Evolutionary conservation across 148 eudicot species (phyloP).

Genomic region (Diospyros lotus): DNA sequence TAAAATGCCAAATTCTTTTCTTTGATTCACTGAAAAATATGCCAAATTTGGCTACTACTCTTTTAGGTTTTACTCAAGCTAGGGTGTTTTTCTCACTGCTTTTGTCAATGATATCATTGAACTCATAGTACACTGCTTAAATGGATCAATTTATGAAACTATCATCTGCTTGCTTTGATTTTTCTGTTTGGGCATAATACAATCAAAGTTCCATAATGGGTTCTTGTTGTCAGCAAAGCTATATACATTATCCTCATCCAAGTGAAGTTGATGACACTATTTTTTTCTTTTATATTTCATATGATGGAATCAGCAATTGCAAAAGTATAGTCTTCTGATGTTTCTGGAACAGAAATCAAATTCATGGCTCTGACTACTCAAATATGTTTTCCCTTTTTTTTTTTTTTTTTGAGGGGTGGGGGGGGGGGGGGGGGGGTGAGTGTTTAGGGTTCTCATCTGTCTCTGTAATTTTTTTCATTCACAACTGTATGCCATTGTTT

Average conservation of each 20-base stretch:
- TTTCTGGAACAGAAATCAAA: background rate
- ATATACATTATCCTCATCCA: background rate
- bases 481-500: no score
- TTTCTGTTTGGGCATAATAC: background rate
- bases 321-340: background rate
- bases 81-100: background rate
- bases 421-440: no score
- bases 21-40: background rate
- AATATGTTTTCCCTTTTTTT: background rate
- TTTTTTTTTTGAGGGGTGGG: background rate
- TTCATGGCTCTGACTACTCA: background rate
- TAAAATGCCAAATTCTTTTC: no score
- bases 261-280: background rate
- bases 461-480: no score
- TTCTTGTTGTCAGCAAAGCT: background rate
- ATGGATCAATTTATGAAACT: background rate
- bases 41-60: background rate
- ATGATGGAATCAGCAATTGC: background rate
- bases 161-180: background rate
- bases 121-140: background rate
- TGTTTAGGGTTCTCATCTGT: no score
- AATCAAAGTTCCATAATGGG: background rate
- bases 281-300: background rate
- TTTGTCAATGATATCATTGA: background rate
- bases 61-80: background rate